These are phyloP conservation scores for Neonectria magnoliae DNA, from an alignment of 2,329 filamentous ascomycete genomes.

Conservation along the genomic window DNA sequence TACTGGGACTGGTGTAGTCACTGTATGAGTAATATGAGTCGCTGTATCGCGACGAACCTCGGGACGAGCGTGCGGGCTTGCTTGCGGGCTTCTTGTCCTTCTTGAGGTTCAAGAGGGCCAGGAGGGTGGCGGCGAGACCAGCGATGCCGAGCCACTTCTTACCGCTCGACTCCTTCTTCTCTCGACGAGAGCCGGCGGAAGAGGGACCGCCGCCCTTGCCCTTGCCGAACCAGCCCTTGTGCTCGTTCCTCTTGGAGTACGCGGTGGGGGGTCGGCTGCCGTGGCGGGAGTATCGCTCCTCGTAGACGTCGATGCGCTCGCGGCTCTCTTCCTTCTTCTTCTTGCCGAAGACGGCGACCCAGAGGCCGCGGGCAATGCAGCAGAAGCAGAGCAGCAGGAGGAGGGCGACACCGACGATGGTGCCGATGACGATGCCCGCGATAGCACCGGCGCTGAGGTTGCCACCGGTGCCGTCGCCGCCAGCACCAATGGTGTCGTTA, in stretches of 20 bases:
- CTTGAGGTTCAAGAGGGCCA: slow-evolving; percentile 64
- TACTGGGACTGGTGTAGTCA: slow-evolving; percentile 60
- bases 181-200: slow-evolving; percentile 53
- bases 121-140: slow-evolving; percentile 60
- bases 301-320: slow-evolving; percentile 68
- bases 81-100: slow-evolving; percentile 59
- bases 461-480: slow-evolving; percentile 53
- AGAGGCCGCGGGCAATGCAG: slow-evolving; percentile 72
- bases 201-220: slow-evolving; percentile 52
- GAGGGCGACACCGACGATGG: slow-evolving; percentile 72
- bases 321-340: slow-evolving; percentile 60
- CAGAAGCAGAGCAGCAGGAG: slow-evolving; percentile 79
- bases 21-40: slow-evolving; percentile 66
- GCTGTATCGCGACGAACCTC: slow-evolving; percentile 59
- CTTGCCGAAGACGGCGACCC: slow-evolving; percentile 71
- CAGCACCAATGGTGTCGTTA: slow-evolving; percentile 51
- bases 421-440: slow-evolving; percentile 82
- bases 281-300: slow-evolving; percentile 68
- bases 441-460: slow-evolving; percentile 77
- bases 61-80: slow-evolving; percentile 50
- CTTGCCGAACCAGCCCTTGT: slow-evolving; percentile 66
- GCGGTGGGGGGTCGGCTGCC: slow-evolving; percentile 54
- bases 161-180: slow-evolving; percentile 59
- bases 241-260: slow-evolving; percentile 61
- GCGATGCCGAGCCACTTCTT: slow-evolving; percentile 64